These are phyloP conservation scores for Cryptococcus sp. DNA, from an alignment of 1,284 basidiomycete genomes.

Conservation along the genomic window DNA sequence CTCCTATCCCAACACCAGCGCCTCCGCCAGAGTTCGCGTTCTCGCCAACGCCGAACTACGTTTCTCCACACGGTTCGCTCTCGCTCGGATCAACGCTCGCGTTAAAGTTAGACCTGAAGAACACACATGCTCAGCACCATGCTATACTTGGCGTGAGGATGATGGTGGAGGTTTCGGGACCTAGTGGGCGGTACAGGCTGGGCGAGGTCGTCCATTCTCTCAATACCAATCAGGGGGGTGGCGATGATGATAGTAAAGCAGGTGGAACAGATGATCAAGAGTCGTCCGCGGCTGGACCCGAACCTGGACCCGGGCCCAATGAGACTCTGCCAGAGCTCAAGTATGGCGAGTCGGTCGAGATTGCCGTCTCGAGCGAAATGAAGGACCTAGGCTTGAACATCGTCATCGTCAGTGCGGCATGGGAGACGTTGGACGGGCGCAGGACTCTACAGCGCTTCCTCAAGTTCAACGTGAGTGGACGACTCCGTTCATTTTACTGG, in stretches of 20 bases:
- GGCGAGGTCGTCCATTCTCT: constrained; percentile 42
- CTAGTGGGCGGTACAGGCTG: constrained; percentile 36
- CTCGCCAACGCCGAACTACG: constrained; percentile 44
- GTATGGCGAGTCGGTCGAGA: constrained; percentile 27
- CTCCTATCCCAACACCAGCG: constrained; percentile 13
- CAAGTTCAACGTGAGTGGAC: constrained; percentile 73
- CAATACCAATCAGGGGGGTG: constrained; percentile 1
- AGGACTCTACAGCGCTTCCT: constrained; percentile 83
- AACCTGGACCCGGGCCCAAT: constrained; percentile 4
- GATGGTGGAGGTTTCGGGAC: constrained; percentile 48
- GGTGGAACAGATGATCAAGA: constrained; percentile 1
- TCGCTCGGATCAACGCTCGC: constrained; percentile 41
- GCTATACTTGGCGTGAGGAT: constrained; percentile 43
- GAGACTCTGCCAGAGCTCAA: constrained; percentile 27
- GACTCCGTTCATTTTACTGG: not conserved
- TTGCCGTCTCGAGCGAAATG: constrained; percentile 42
- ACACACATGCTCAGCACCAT: constrained; percentile 17
- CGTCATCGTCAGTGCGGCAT: constrained; percentile 46
- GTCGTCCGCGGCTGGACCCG: no score
- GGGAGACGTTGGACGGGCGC: constrained; percentile 61
- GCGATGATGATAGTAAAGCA: not conserved
- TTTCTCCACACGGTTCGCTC: constrained; percentile 37
- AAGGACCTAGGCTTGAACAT: constrained; percentile 48
- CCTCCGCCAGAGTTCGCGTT: constrained; percentile 28
- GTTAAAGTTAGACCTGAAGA: constrained; percentile 32